These are phyloP conservation scores for Exutisphaerella laricina DNA, from an alignment of 2,329 filamentous ascomycete species.

Conservation along the genomic window DNA sequence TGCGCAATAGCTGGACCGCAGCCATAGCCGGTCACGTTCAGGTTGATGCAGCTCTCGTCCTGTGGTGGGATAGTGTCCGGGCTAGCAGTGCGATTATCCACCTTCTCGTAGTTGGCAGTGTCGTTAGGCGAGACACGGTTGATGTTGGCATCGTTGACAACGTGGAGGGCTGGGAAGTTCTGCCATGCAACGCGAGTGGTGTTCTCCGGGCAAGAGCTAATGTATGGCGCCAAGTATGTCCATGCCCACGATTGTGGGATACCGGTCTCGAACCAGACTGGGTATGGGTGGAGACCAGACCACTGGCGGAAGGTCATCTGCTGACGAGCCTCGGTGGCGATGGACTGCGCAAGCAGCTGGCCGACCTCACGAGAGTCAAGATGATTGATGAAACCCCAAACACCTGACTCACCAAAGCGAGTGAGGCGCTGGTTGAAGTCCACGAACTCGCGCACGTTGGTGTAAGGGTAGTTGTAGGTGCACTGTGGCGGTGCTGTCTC, in stretches of 20 bases:
- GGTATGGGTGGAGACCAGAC: conserved; percentile 72
- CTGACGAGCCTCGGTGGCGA: conserved; percentile 73
- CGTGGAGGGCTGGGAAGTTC: conserved; percentile 68
- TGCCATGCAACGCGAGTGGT: conserved; percentile 75
- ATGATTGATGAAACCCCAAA: conserved; percentile 75
- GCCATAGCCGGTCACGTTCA: conserved; percentile 49
- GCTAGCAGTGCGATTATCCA: conserved; percentile 54
- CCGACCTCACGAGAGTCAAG: conserved; percentile 70
- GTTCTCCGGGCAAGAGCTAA: conserved; percentile 66
- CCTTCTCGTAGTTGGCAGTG: conserved; percentile 58
- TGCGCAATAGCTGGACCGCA: conserved; percentile 61
- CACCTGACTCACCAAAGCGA: conserved; percentile 70
- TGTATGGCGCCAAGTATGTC: conserved; percentile 76
- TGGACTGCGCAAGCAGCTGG: conserved; percentile 67
- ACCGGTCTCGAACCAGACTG: conserved; percentile 73
- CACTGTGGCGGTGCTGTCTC: conserved; percentile 65
- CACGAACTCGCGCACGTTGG: conserved; percentile 67
- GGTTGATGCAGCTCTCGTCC: conserved; percentile 53
- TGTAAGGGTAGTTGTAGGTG: conserved; percentile 75
- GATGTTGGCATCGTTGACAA: conserved; percentile 73
- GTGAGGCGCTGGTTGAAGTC: conserved; percentile 86
- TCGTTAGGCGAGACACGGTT: conserved; percentile 60
- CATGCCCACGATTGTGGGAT: conserved; percentile 81
- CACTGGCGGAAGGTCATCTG: conserved; percentile 83
- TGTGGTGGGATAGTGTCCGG: conserved; percentile 44